Percentiles rank a stretch among this genome's conserved stretches.
phyloP scores from a whole-genome alignment of 208 protist species.

The Lotmaria passim region DNA sequence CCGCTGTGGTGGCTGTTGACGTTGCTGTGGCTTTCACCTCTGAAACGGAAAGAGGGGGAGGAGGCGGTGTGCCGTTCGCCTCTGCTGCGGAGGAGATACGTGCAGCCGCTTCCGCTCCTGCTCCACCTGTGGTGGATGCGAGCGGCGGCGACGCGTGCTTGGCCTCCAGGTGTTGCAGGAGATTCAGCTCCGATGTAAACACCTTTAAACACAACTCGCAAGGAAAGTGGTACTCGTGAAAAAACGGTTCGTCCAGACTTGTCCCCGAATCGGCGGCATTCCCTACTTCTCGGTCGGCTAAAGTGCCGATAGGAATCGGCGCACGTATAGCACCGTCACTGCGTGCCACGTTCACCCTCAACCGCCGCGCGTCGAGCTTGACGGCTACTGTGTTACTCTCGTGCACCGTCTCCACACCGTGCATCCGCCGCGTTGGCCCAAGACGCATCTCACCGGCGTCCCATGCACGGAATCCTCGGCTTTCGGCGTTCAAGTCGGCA shows the following conservation, averaged over 20 bases:
- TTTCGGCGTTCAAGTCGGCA: background rate
- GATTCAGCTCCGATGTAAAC: constrained; percentile 60
- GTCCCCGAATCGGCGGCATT: background rate
- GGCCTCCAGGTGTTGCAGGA: constrained; percentile 80
- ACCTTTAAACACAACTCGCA: constrained; percentile 81
- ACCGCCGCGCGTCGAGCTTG: background rate
- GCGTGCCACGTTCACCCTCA: background rate
- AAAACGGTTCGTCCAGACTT: constrained; percentile 1
- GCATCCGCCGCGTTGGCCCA: constrained; percentile 35
- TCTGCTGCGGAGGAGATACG: background rate
- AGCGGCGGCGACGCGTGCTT: constrained; percentile 39
- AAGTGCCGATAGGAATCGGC: background rate
- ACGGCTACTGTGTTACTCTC: constrained; percentile 19
- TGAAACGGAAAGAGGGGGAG: no score
- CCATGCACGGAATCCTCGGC: background rate
- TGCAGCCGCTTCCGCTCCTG: background rate
- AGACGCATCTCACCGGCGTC: background rate
- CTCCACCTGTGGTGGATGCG: background rate
- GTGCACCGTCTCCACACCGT: constrained; percentile 39
- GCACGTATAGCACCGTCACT: background rate
- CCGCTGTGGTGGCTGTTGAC: background rate
- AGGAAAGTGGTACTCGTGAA: constrained; percentile 63
- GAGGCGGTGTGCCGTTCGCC: background rate
- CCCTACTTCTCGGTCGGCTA: no score
- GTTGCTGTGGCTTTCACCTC: background rate